These are phyloP conservation scores for Cicer arietinum DNA, from an alignment of 306 rosid species.

Conservation along the genomic window DNA sequence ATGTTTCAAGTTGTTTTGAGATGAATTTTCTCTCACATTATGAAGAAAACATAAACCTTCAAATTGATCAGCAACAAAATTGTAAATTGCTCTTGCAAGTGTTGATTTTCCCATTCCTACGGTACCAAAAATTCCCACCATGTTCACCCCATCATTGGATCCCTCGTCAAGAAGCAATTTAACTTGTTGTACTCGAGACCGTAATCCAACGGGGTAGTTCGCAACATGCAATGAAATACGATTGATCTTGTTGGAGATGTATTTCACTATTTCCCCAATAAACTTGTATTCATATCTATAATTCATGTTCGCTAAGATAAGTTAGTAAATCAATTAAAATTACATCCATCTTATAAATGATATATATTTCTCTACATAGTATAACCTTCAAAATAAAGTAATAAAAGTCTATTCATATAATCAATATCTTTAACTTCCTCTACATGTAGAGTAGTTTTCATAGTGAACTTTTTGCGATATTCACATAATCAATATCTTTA, in stretches of 20 bases:
- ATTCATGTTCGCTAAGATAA: neutral
- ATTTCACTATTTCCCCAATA: neutral
- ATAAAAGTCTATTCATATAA: too few relatives aligned
- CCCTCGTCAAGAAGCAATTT: neutral
- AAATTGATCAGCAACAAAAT: neutral
- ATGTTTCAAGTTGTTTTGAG: neutral
- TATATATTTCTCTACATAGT: too few relatives aligned
- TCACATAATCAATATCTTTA: too few relatives aligned
- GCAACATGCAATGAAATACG: neutral
- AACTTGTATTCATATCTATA: constrained; percentile 3
- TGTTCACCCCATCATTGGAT: neutral
- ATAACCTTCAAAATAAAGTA: too few relatives aligned
- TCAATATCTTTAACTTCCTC: too few relatives aligned
- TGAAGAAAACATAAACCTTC: constrained; percentile 9
- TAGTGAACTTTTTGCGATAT: too few relatives aligned
- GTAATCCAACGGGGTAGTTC: neutral
- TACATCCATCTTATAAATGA: neutral
- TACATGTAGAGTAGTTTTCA: too few relatives aligned
- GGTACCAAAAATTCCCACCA: neutral
- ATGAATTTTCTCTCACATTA: neutral
- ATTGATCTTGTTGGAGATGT: neutral
- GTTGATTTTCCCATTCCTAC: neutral
- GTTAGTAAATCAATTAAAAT: neutral
- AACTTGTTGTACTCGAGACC: neutral
- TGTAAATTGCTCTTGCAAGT: neutral